Evolutionary conservation across 495 filamentous ascomycete species (phyloP).

Genomic region (Tuber umbilicatum): DNA sequence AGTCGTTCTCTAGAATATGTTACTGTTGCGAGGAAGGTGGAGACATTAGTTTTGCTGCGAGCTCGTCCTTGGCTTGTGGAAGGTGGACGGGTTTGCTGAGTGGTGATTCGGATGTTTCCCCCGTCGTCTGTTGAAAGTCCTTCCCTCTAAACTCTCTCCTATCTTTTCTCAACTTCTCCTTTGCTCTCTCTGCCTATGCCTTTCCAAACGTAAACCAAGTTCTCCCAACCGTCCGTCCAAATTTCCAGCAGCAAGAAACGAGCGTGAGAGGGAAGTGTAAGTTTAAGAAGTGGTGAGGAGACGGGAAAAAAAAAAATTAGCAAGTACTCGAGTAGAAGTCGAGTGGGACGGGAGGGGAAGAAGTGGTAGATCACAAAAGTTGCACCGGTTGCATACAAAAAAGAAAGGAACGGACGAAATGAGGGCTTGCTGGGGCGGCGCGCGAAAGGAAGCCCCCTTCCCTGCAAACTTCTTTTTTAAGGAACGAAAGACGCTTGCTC

Average conservation of each 20-base stretch:
- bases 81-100: neutral
- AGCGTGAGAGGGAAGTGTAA: neutral
- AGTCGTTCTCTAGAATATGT: neutral
- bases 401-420: neutral
- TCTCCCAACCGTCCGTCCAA: neutral
- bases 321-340: neutral
- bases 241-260: neutral
- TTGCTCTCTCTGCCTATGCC: neutral
- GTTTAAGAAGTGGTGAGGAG: neutral
- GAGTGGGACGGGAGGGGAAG: constrained; percentile 1
- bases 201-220: neutral
- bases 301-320: neutral
- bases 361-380: neutral
- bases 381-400: neutral
- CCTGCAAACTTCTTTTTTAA: neutral
- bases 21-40: neutral
- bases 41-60: neutral
- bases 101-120: neutral
- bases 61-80: neutral
- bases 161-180: neutral
- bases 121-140: neutral
- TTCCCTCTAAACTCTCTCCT: neutral
- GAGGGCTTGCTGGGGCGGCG: neutral
- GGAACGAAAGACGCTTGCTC: neutral
- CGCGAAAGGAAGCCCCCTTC: neutral